A percentile compares a stretch with the other conserved stretches of the same genome.
Evolutionary conservation across 768 basidiomycete species (phyloP).

Genomic region (Boletellus ananiceps): DNA sequence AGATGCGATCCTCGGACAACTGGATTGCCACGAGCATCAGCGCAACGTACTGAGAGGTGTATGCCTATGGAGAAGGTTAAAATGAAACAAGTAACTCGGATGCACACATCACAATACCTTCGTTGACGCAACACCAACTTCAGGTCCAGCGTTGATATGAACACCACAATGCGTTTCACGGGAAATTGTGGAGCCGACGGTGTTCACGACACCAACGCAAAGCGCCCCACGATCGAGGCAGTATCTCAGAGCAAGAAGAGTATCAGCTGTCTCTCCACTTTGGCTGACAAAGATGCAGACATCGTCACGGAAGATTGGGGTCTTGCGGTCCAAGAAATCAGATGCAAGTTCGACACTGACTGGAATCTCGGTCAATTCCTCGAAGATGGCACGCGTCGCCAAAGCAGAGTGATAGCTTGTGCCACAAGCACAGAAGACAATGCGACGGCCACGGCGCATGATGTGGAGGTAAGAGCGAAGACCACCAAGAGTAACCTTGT

Average conservation of each 20-base stretch:
- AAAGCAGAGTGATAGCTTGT: constrained; percentile 97
- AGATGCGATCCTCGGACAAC: constrained; percentile 94
- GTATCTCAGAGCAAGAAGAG: constrained; percentile 92
- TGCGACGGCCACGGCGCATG: constrained; percentile 89
- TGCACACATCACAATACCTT: constrained; percentile 49
- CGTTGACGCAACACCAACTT: constrained; percentile 98
- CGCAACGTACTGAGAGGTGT: constrained; percentile 98
- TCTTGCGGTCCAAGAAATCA: constrained; percentile 98
- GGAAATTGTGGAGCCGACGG: constrained; percentile 95
- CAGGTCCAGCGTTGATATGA: constrained; percentile 98
- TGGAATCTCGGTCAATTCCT: constrained; percentile 98
- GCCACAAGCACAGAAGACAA: constrained; percentile 97
- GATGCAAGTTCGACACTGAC: constrained; percentile 95
- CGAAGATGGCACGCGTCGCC: constrained; percentile 96
- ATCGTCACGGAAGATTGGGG: constrained; percentile 98
- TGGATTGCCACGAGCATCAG: constrained; percentile 98
- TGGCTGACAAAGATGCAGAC: constrained; percentile 95
- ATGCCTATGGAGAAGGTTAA: constrained; percentile 52
- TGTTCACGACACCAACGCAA: constrained; percentile 97
- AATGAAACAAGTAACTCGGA: neutral
- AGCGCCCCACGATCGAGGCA: constrained; percentile 96
- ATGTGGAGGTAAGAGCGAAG: constrained; percentile 92
- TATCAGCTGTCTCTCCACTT: constrained; percentile 98
- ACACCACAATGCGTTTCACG: constrained; percentile 99
- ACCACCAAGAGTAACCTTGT: constrained; percentile 90